phyloP scores from a whole-genome alignment of 257 asterid genomes.

The Jaltomata sinuosa region DNA sequence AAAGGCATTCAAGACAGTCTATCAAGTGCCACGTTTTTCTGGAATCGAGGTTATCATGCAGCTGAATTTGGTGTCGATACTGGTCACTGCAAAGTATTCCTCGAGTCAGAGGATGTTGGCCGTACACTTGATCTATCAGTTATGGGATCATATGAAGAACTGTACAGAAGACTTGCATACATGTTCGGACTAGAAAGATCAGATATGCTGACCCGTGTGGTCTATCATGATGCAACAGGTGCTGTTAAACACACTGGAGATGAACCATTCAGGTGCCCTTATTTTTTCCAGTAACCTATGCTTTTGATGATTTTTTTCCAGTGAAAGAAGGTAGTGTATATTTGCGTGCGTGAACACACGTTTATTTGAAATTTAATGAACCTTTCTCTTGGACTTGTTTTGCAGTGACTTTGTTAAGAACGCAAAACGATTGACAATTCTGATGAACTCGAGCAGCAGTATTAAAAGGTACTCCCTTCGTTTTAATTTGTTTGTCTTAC shows the following conservation, averaged over 20 bases:
- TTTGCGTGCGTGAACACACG: not conserved
- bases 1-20: slow-evolving; percentile 25
- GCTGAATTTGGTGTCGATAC: slow-evolving; percentile 47
- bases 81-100: slow-evolving; percentile 87
- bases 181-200: slow-evolving; percentile 65
- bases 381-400: not conserved
- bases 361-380: not conserved
- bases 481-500: no score
- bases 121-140: slow-evolving; percentile 65
- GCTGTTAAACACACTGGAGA: slow-evolving; percentile 60
- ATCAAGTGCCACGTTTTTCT: slow-evolving; percentile 19
- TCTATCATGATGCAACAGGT: slow-evolving; percentile 56
- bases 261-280: slow-evolving; percentile 62
- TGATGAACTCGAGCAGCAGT: slow-evolving; percentile 36
- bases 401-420: slow-evolving; percentile 60
- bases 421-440: slow-evolving; percentile 68
- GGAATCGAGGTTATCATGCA: slow-evolving; percentile 32
- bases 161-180: slow-evolving; percentile 47
- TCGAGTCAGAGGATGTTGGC: slow-evolving; percentile 84
- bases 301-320: not conserved
- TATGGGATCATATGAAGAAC: slow-evolving; percentile 77
- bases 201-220: slow-evolving; percentile 44
- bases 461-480: slow-evolving; percentile 72
- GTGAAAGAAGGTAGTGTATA: not conserved
- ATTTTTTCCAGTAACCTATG: not conserved